phyloP scores from a whole-genome alignment of 176 grass and related monocot genomes.

The Rhynchospora tenuis region DNA sequence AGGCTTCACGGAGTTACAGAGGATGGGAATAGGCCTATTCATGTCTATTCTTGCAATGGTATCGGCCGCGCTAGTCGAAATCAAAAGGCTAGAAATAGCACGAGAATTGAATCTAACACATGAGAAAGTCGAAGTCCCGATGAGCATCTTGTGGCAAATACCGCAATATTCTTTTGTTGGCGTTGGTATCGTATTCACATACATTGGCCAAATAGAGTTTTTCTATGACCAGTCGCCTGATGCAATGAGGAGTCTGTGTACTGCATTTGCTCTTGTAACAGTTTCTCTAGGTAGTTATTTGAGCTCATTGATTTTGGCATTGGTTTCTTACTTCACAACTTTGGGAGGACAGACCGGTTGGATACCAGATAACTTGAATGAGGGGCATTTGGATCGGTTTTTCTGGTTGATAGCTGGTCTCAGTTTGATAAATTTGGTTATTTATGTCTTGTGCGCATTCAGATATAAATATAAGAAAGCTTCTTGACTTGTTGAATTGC shows the following conservation, averaged over 20 bases:
- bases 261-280: conserved; percentile 12
- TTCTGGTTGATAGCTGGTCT: conserved; percentile 25
- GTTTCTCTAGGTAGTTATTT: conserved; percentile 32
- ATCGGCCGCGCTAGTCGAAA: conserved; percentile 54
- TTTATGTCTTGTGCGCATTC: conserved; percentile 20
- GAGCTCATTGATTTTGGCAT: conserved; percentile 25
- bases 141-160: conserved; percentile 77
- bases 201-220: conserved; percentile 23
- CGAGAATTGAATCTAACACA: conserved; percentile 16
- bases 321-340: conserved; percentile 21
- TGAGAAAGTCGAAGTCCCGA: conserved; percentile 19
- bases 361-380: conserved; percentile 34
- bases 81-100: conserved; percentile 39
- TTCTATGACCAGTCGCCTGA: conserved; percentile 30
- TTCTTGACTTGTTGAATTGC: neutral
- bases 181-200: conserved; percentile 17
- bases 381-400: conserved; percentile 33
- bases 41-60: conserved; percentile 61
- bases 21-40: conserved; percentile 58
- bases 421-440: conserved; percentile 17
- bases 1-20: conserved; percentile 63
- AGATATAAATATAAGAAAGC: conserved; percentile 29
- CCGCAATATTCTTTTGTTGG: conserved; percentile 29
- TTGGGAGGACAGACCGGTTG: conserved; percentile 20
- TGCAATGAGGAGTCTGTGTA: conserved; percentile 25